Conservation (phyloP, 441 rosid species). For the Gossypium lobatum region DNA sequence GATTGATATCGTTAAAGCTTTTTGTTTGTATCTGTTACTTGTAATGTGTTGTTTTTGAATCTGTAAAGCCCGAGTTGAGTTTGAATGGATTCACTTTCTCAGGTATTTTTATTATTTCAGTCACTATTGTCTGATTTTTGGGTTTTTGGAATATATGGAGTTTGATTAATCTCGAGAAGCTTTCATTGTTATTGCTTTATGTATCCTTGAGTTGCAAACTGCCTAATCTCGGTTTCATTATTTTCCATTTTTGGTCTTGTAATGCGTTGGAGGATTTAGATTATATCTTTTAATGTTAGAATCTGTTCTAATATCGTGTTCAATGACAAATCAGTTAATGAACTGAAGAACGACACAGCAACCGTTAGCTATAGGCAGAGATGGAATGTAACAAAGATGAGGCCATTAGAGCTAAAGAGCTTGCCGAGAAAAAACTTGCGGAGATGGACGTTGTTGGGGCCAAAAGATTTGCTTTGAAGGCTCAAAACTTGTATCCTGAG, state of each 20-base stretch:
- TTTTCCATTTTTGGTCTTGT: not conserved
- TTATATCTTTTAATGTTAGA: not conserved
- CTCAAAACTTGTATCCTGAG: conserved; percentile 35
- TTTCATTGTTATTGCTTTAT: not conserved
- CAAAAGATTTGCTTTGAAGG: conserved; percentile 40
- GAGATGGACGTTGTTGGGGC: conserved; percentile 41
- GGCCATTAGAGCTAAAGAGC: conserved; percentile 8
- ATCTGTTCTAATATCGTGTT: not conserved
- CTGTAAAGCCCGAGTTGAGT: not conserved
- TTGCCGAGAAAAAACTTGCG: conserved; percentile 35
- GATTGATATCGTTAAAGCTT: not conserved
- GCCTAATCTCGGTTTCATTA: not conserved
- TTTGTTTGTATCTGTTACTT: not conserved
- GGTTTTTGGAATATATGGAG: not conserved
- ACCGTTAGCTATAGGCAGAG: not conserved
- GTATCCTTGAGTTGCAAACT: too few species aligned
- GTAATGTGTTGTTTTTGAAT: not conserved
- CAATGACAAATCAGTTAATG: not conserved
- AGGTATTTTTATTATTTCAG: not conserved
- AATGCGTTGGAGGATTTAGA: not conserved
- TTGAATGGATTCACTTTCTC: not conserved
- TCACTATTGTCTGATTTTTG: not conserved
- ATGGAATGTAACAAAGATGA: conserved; percentile 10
- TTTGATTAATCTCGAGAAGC: not conserved
- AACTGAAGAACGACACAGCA: not conserved